Evolutionary conservation across 495 filamentous ascomycete species (phyloP), one percentile per base, ranked within the genome.

Genomic region (Coniosporium apollinis): DNA sequence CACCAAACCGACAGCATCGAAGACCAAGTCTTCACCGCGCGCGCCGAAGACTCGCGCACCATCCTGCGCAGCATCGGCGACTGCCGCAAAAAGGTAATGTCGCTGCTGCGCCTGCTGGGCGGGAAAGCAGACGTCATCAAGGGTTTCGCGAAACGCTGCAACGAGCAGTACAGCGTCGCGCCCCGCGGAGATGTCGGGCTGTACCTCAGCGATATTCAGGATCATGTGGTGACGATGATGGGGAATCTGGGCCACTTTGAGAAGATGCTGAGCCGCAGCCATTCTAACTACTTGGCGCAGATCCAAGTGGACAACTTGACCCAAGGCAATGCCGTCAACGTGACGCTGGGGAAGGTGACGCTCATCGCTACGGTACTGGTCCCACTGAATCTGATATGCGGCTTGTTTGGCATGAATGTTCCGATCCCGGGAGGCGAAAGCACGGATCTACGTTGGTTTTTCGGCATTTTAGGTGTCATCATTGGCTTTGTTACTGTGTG

Each of bases 201-300:
- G 41, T 97, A 96, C 49, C 64, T 97, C 2, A 81, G 82, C 41
- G 89, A 97, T 62, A 92, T 96, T 42, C 89, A 97, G 54, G 89
- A 97, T 59, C 89, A 97, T 66, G 87, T 97, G 22, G 82, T 97
- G 21, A 96, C 89, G 41, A 94, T 96, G 89, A 91, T 92, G 72
- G 81, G 75, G 44, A 97, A 93, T 55, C 60, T 97, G 35, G 74
- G 71, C 7, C 89, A 97, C 51, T 94, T 89, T 46, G 91, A 97
- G 54, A 94, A 94, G 63, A 94, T 97, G 69, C 72, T 97, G 36
- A 83, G 79, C 5, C 79, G 91, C 15, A 77, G 76, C n/a, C 91
- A 96, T 60, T 78, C 78, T 59, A 97, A 97, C 52, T 94, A 96
- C 43, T 67, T 96, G 13, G 89, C 89, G 10, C 89, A 94, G 58